These are phyloP conservation scores for Phialemonium atrogriseum DNA, from an alignment of 2,329 filamentous ascomycete species.

Conservation along the genomic window DNA sequence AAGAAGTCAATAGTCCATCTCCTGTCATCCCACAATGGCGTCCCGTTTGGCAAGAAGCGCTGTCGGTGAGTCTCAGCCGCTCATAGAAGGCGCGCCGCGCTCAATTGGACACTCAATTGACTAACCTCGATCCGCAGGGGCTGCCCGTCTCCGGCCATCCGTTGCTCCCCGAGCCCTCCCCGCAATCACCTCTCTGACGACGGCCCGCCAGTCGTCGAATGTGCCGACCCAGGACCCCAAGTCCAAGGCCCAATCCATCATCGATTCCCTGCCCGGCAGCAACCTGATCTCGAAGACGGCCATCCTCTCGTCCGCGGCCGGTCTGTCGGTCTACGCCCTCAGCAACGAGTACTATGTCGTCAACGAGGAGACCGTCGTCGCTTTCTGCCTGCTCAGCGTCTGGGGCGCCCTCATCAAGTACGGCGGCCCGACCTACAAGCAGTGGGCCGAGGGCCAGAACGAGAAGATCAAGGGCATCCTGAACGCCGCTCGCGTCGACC, in stretches of 20 bases:
- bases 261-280: conserved; percentile 89
- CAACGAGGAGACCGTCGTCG: conserved; percentile 97
- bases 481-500: conserved; percentile 87
- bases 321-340: conserved; percentile 86
- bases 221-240: conserved; percentile 84
- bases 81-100: conserved; percentile 7
- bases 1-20: conserved; percentile 40
- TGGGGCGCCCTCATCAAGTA: conserved; percentile 91
- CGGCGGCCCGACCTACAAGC: conserved; percentile 81
- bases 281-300: conserved; percentile 92
- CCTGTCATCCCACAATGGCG: conserved; percentile 75
- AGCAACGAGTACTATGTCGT: conserved; percentile 99
- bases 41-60: conserved; percentile 94
- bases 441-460: conserved; percentile 85
- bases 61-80: conserved; percentile 62
- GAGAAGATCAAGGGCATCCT: conserved; percentile 92
- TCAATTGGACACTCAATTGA: conserved; percentile 18
- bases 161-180: conserved; percentile 68
- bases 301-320: conserved; percentile 87
- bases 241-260: conserved; percentile 92
- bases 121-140: conserved; percentile 48
- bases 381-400: conserved; percentile 84
- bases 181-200: conserved; percentile 60
- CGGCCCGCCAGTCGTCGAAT: conserved; percentile 63
- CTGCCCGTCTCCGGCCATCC: conserved; percentile 80